A percentile compares a stretch with the other conserved stretches of the same genome.
phyloP scores from a whole-genome alignment of 2,329 filamentous ascomycete species.

The Thelonectria rubi region DNA sequence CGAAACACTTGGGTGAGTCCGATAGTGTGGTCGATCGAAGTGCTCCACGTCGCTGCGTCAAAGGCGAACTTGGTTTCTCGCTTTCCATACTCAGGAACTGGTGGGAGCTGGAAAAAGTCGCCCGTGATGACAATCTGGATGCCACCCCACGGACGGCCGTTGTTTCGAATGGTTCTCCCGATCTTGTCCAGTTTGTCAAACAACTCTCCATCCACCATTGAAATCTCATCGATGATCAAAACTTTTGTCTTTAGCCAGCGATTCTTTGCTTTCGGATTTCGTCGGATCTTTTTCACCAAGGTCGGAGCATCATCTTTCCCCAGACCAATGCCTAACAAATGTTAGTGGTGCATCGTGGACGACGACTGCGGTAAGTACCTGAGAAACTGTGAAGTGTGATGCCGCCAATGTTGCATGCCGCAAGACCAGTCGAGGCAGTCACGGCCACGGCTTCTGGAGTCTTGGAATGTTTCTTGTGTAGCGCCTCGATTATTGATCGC shows the following conservation, averaged over 20 bases:
- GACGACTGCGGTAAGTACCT: constrained; percentile 55
- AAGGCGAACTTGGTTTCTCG: constrained; percentile 87
- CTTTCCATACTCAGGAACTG: constrained; percentile 77
- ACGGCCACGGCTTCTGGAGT: constrained; percentile 90
- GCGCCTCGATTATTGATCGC: constrained; percentile 83
- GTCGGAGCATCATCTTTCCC: constrained; percentile 86
- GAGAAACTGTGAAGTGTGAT: constrained; percentile 96
- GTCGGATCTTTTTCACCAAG: constrained; percentile 89
- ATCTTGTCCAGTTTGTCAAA: constrained; percentile 96
- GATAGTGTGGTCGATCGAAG: constrained; percentile 94
- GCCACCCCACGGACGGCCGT: constrained; percentile 91
- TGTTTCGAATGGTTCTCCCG: constrained; percentile 85
- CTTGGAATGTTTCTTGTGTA: constrained; percentile 78
- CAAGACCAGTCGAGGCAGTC: constrained; percentile 93
- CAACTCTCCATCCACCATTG: constrained; percentile 96
- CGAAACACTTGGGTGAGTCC: constrained; percentile 95
- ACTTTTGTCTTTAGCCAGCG: constrained; percentile 90
- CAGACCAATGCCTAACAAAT: constrained; percentile 72
- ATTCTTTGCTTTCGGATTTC: constrained; percentile 86
- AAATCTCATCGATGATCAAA: constrained; percentile 92
- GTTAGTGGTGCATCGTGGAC: background rate
- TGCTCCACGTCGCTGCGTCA: constrained; percentile 89
- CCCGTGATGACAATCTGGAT: constrained; percentile 96
- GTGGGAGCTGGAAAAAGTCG: constrained; percentile 97
- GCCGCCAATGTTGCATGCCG: constrained; percentile 95